A percentile compares a stretch with the other conserved stretches of the same genome.
These are phyloP conservation scores for Venturia pyrina DNA, from an alignment of 2,329 filamentous ascomycete genomes.

Conservation along the genomic window DNA sequence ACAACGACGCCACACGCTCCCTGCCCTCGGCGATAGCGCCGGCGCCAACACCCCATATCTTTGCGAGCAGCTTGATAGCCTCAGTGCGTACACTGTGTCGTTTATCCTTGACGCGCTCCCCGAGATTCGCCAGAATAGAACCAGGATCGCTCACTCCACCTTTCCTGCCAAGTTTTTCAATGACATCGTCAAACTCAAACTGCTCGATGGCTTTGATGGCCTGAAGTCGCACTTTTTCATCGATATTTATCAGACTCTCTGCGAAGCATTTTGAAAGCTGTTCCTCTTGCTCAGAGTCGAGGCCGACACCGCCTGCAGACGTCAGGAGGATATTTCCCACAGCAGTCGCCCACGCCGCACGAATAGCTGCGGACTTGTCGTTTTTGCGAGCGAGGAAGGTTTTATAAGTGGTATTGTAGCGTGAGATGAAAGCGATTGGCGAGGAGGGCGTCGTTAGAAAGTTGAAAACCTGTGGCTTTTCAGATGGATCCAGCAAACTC, in stretches of 20 bases:
- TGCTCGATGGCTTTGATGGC: constrained; percentile 76
- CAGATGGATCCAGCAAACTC: constrained; percentile 35
- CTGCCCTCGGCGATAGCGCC: constrained; percentile 79
- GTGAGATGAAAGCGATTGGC: constrained; percentile 79
- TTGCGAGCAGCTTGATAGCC: constrained; percentile 74
- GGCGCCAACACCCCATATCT: constrained; percentile 86
- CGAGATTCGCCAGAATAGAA: constrained; percentile 71
- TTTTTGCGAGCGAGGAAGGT: constrained; percentile 76
- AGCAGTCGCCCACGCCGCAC: constrained; percentile 76
- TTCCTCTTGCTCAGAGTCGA: constrained; percentile 73
- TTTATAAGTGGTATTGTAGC: constrained; percentile 68
- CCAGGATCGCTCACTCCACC: constrained; percentile 67
- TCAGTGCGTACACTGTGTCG: constrained; percentile 72
- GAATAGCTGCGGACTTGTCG: constrained; percentile 75
- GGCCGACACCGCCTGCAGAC: constrained; percentile 77
- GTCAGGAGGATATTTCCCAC: constrained; percentile 83
- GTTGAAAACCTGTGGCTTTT: constrained; percentile 32
- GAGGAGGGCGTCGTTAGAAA: constrained; percentile 75
- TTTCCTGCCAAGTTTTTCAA: constrained; percentile 68
- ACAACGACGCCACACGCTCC: constrained; percentile 61
- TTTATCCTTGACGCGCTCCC: constrained; percentile 80
- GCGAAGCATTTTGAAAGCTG: constrained; percentile 63
- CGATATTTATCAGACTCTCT: constrained; percentile 74
- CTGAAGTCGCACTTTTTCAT: constrained; percentile 83
- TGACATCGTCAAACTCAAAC: constrained; percentile 71